Base-by-base conservation (phyloP, 1,284 basidiomycete genomes). In the Moesziomyces parantarcticus region DNA sequence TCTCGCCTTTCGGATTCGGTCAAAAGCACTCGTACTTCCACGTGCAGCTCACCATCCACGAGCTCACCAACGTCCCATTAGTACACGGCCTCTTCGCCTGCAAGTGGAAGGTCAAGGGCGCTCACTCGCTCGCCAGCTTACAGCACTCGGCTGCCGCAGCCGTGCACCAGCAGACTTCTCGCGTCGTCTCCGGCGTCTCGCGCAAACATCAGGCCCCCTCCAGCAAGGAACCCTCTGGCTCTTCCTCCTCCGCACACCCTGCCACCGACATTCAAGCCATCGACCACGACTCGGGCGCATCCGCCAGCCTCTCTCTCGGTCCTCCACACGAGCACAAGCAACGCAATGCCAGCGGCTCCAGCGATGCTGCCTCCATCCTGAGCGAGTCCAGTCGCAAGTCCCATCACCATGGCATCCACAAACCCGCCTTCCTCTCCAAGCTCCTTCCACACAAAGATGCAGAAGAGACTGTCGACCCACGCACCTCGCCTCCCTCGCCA, bases 71-170 rank as follows among this genome's bases (percentile, higher is more conserved):
- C 77, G 89, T 93, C 0, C 92, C 92, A 0, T 88, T 92, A 64
- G 88, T 92, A 49, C 85, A 85, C 41, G 92, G 92, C 66, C 87
- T 91, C 76, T 93, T 93, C 78, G 88, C 87, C 16, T 88, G 90
- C 40, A 87, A 88, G 49, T 93, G 92, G 92, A 90, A 89, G 81
- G 88, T 92, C 84, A 90, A 89, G 85, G 87, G 89, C 70, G 88
- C 89, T 1, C 68, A 81, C 55, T 65, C 71, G 18, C 51, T 78
- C 10, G 55, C 64, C 20, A 70, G 56, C 29, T 50, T 78, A 25
- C 67, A 75, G 45, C 65, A 74, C 34, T 51, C 71, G 8, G 58
- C 71, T 7, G 61, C 66, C 6, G 69, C 69, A 16, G 63, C 63
- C n/a, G 52, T 62, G 1, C 69, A 72, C 25, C 69, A 72, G 46